These are phyloP conservation scores for Lasiodiplodia gonubiensis DNA, from an alignment of 2,329 filamentous ascomycete genomes.

Conservation along the genomic window DNA sequence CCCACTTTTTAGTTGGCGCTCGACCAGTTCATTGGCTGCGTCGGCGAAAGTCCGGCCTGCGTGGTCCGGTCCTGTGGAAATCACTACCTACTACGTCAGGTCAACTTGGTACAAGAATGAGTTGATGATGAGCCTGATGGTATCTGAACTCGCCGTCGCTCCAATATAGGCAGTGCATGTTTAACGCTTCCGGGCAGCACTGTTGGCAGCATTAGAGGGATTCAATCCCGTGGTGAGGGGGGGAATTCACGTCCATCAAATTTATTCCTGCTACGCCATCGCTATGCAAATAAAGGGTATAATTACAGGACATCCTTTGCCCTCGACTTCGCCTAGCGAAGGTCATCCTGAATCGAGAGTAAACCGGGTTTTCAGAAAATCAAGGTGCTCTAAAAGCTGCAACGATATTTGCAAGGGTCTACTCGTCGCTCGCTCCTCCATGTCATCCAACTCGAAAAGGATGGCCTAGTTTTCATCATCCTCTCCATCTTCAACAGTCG, in stretches of 20 bases:
- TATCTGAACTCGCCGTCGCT: not conserved
- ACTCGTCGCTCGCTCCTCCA: not conserved
- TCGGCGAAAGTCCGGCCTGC: not conserved
- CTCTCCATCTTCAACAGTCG: slow-evolving; percentile 22
- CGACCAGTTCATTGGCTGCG: not conserved
- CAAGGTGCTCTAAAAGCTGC: not conserved
- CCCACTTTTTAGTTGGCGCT: not conserved
- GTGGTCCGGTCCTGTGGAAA: too few relatives aligned
- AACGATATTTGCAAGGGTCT: not conserved
- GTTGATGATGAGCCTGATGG: not conserved
- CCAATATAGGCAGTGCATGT: not conserved
- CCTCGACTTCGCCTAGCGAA: not conserved
- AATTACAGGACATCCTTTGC: slow-evolving; percentile 6
- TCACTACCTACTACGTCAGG: not conserved
- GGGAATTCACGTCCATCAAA: not conserved
- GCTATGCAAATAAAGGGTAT: slow-evolving; percentile 29
- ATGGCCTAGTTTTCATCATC: slow-evolving; percentile 5
- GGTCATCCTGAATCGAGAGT: not conserved
- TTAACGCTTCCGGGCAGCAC: not conserved
- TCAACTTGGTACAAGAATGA: too few relatives aligned
- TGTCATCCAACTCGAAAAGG: not conserved
- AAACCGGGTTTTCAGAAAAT: not conserved
- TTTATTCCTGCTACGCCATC: slow-evolving; percentile 18
- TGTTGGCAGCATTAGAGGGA: not conserved
- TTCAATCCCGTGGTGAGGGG: not conserved